These are phyloP conservation scores for Grosmannia penicillata DNA, from an alignment of 2,329 filamentous ascomycete genomes.

Conservation along the genomic window DNA sequence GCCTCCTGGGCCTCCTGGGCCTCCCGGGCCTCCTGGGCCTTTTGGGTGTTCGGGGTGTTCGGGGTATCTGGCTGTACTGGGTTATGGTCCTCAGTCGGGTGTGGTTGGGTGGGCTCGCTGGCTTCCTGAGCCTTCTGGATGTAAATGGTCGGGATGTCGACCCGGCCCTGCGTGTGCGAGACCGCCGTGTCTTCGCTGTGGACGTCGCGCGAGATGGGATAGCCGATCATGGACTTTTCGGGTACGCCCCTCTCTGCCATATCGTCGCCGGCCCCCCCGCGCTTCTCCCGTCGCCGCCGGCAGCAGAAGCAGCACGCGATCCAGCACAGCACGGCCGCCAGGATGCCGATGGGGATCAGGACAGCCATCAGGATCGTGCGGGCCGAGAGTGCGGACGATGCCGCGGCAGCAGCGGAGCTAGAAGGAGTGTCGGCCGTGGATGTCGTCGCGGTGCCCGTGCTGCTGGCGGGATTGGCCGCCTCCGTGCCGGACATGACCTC, in stretches of 20 bases:
- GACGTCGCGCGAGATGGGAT: not conserved
- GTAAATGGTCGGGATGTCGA: not conserved
- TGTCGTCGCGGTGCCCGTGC: slow-evolving; percentile 1
- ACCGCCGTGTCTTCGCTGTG: too few relatives aligned
- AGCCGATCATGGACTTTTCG: not conserved
- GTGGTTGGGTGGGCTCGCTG: not conserved
- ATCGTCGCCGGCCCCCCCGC: slow-evolving; percentile 6
- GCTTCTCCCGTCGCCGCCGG: slow-evolving; percentile 13
- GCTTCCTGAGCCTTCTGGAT: not conserved
- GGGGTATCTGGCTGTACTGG: too few relatives aligned
- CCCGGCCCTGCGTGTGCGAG: too few relatives aligned
- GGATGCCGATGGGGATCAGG: slow-evolving; percentile 26
- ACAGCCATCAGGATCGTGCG: slow-evolving; percentile 25
- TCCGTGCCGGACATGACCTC: slow-evolving; percentile 17
- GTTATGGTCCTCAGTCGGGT: not conserved
- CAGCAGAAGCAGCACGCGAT: slow-evolving; percentile 14
- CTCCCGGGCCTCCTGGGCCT: too few relatives aligned
- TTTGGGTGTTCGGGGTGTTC: too few relatives aligned
- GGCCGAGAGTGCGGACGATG: not conserved
- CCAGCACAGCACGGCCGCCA: slow-evolving; percentile 19
- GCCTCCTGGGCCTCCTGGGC: not conserved
- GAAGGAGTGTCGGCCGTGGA: not conserved
- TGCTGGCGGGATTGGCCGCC: slow-evolving; percentile 12
- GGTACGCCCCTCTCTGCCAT: slow-evolving; percentile 12
- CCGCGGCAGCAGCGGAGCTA: not conserved